Base-by-base conservation (phyloP, 1,284 basidiomycete genomes). In the Rugosomyces carneus region DNA sequence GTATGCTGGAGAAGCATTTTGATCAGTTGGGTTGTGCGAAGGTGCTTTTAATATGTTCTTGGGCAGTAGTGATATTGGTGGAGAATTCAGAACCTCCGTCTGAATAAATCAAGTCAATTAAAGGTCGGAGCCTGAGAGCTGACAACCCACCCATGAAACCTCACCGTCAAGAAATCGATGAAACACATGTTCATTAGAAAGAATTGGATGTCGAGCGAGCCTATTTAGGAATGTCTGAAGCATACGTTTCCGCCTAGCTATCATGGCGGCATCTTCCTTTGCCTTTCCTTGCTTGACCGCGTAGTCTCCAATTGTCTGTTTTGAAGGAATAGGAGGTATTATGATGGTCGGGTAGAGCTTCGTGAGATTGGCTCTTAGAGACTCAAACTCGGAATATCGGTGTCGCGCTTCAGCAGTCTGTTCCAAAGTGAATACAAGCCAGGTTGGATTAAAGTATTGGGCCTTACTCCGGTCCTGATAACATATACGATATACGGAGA, bases 331-430 rank as follows among this genome's bases (percentile, higher is more conserved):
- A 29, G 96, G 96, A 0, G 96, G 95, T 51, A 99, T 88, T 60
- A 99, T 98, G 55, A 95, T 71, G 10, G 94, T 97, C 0, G 96
- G 96, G 64, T 99, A 97, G 43, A 99, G 75, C 54, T 84, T 89
- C 37, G 84, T 75, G 38, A 99, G 78, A 46, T 80, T 88, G 45
- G 81, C 76, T 44, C 96, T 83, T 37, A 99, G 73, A 18, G 93
- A 92, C 66, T 98, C 92, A 64, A 99, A 99, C 61, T 98, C 93
- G 3, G 95, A 98, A 67, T 99, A 99, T 31, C 96, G 80, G 56
- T 97, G 89, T 38, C 84, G 80, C 4, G 91, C 82, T 58, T 91
- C 86, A n/a, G 83, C 76, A 53, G 75, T 80, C 92, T 95, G 62
- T 38, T 26, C 19, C 41, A 37, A 42, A 52, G 43, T 37, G 36